A percentile compares a stretch with the other conserved stretches of the same genome.
phyloP scores from a whole-genome alignment of 768 basidiomycete genomes.

The Mycena venus region DNA sequence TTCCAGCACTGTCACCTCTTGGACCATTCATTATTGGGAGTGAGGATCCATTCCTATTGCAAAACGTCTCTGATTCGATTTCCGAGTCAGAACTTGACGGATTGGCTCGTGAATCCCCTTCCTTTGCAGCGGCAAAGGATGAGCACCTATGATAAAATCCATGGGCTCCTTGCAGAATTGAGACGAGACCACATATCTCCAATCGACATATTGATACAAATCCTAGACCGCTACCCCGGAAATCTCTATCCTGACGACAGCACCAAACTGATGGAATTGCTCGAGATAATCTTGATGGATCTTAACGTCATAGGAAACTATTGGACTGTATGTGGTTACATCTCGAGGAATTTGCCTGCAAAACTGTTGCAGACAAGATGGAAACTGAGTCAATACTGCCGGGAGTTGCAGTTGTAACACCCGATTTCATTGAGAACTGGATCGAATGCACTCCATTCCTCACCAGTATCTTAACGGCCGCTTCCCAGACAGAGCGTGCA shows the following conservation, averaged over 20 bases:
- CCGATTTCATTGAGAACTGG: neutral
- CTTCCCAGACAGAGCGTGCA: neutral
- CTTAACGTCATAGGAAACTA: neutral
- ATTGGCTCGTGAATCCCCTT: neutral
- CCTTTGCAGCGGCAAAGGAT: neutral
- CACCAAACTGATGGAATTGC: neutral
- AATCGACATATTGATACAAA: constrained; percentile 1
- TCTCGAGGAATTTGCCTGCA: neutral
- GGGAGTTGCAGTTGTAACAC: neutral
- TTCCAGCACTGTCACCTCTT: neutral
- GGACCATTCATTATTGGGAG: neutral
- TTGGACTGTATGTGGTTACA: neutral
- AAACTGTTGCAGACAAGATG: neutral
- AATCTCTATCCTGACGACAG: neutral
- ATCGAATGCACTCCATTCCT: neutral
- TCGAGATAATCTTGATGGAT: neutral
- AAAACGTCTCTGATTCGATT: neutral
- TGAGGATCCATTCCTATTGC: neutral
- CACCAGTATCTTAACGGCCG: neutral
- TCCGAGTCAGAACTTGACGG: neutral
- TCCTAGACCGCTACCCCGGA: constrained; percentile 2
- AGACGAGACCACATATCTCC: constrained; percentile 14
- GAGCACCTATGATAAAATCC: neutral
- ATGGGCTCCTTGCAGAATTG: neutral
- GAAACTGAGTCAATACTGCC: neutral